Evolutionary conservation across 306 rosid genomes (phyloP).

Genomic region (Ziziphus jujuba): DNA sequence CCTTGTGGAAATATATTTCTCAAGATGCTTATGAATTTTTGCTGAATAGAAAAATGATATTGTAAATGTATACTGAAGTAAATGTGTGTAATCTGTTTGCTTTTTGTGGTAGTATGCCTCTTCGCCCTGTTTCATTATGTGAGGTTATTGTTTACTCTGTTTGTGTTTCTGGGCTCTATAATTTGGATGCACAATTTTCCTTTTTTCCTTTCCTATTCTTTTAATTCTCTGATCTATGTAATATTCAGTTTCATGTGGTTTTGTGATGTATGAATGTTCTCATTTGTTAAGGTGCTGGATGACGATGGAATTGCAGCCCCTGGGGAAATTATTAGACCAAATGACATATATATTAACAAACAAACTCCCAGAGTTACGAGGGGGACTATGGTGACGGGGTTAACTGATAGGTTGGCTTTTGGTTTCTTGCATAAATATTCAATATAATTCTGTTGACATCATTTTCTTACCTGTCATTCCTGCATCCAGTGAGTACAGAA

Average conservation of each 20-base stretch:
- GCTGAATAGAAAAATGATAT: too few relatives aligned
- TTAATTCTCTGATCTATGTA: neutral
- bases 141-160: too few relatives aligned
- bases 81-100: too few relatives aligned
- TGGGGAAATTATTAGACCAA: conserved; percentile 72
- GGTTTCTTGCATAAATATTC: conserved; percentile 2
- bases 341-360: conserved; percentile 67
- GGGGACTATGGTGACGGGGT: conserved; percentile 25
- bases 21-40: too few relatives aligned
- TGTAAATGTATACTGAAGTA: too few relatives aligned
- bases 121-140: too few relatives aligned
- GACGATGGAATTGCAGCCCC: conserved; percentile 96
- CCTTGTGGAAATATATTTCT: too few relatives aligned
- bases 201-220: too few relatives aligned
- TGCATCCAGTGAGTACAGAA: conserved; percentile 55
- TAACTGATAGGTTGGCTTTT: conserved; percentile 53
- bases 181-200: too few relatives aligned
- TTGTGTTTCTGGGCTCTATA: too few relatives aligned
- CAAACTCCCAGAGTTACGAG: conserved; percentile 61
- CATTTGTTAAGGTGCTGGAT: conserved; percentile 61
- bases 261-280: neutral
- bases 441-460: neutral
- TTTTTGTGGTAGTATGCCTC: too few relatives aligned
- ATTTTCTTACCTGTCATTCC: neutral
- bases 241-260: neutral